Conservation (phyloP, 805 yeast genomes). For the Teunomyces funiuensis region DNA sequence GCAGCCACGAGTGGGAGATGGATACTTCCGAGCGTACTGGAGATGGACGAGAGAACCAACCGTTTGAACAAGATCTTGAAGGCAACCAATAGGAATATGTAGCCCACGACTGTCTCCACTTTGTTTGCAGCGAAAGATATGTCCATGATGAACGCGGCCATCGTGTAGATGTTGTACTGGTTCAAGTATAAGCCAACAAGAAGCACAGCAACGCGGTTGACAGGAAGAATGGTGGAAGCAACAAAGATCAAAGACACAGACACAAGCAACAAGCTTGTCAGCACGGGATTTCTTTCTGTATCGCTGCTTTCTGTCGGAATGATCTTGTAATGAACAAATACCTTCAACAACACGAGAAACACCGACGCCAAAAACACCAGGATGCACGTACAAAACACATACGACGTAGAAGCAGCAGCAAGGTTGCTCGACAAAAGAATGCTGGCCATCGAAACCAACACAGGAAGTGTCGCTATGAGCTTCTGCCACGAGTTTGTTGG, state of each 20-base stretch:
- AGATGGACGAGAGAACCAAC: constrained; percentile 11
- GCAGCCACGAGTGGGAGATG: background rate
- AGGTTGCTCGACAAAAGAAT: constrained; percentile 26
- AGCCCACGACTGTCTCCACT: constrained; percentile 16
- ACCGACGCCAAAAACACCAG: constrained; percentile 24
- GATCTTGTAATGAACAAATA: constrained; percentile 14
- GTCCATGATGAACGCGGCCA: constrained; percentile 27
- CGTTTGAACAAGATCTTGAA: constrained; percentile 12
- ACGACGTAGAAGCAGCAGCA: constrained; percentile 12
- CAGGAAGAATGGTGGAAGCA: constrained; percentile 24
- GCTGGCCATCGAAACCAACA: constrained; percentile 32
- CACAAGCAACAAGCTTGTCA: constrained; percentile 15
- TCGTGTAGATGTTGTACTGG: constrained; percentile 30
- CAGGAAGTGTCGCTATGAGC: constrained; percentile 27
- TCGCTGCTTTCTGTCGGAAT: constrained; percentile 7
- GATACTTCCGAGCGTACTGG: constrained; percentile 6
- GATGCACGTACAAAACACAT: constrained; percentile 10
- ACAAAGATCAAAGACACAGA: constrained; percentile 22
- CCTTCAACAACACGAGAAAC: constrained; percentile 17
- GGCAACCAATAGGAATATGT: constrained; percentile 16
- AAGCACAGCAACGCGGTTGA: constrained; percentile 25
- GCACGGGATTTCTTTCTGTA: background rate
- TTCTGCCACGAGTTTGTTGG: background rate
- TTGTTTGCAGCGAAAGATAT: constrained; percentile 14
- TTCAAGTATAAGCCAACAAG: constrained; percentile 30